Evolutionary conservation across 345 rosid species (phyloP).

Genomic region (Cochlearia excelsa): DNA sequence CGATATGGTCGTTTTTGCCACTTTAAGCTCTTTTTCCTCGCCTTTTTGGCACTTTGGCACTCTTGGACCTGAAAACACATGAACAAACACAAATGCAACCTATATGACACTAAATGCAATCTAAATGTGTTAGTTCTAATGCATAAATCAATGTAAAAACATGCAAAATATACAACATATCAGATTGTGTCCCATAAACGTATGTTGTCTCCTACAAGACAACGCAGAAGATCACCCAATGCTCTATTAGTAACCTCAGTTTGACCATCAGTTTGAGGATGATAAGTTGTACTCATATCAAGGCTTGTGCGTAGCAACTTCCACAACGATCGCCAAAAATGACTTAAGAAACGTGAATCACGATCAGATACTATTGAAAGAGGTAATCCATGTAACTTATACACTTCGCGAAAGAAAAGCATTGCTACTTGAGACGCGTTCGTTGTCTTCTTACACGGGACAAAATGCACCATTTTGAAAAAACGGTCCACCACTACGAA

Average conservation of each 20-base stretch:
- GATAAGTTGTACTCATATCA: background rate
- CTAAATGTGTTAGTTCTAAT: no score
- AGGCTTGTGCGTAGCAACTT: background rate
- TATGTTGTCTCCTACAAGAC: no score
- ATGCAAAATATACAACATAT: no score
- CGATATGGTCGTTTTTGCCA: no score
- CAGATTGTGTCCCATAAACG: no score
- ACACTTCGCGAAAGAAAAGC: background rate
- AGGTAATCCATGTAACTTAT: background rate
- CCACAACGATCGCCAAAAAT: background rate
- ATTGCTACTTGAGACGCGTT: background rate
- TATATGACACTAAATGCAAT: no score
- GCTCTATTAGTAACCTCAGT: background rate
- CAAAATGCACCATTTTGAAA: background rate
- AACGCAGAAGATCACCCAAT: no score
- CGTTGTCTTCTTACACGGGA: background rate
- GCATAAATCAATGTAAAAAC: no score
- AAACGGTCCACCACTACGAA: background rate
- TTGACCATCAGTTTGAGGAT: background rate
- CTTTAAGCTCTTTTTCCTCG: no score
- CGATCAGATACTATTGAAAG: background rate
- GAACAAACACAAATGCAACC: no score
- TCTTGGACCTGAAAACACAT: no score
- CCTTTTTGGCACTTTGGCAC: no score
- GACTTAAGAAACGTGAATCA: background rate